Evolutionary conservation across 2,329 filamentous ascomycete genomes (phyloP).

Genomic region (Penicillium sclerotiorum): DNA sequence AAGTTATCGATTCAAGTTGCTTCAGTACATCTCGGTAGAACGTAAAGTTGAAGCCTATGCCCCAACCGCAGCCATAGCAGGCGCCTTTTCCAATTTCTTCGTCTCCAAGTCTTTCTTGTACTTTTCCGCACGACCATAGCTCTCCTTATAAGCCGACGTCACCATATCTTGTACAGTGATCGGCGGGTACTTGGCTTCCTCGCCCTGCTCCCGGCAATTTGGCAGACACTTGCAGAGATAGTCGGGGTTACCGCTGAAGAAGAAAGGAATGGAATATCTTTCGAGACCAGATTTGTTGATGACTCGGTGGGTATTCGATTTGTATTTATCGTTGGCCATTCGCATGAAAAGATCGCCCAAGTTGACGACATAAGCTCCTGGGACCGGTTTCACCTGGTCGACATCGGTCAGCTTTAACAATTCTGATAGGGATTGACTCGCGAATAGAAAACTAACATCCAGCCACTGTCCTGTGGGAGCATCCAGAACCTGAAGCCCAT

Average conservation of each 20-base stretch:
- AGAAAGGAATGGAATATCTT: constrained; percentile 47
- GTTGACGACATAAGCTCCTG: constrained; percentile 36
- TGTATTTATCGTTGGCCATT: constrained; percentile 47
- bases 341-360: constrained; percentile 45
- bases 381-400: constrained; percentile 27
- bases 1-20: too few species aligned
- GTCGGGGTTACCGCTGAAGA: constrained; percentile 49
- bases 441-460: constrained; percentile 23
- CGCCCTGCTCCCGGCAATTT: constrained; percentile 41
- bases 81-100: constrained; percentile 16
- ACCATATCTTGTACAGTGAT: constrained; percentile 49
- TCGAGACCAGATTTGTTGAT: constrained; percentile 45
- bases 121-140: constrained; percentile 47
- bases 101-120: constrained; percentile 41
- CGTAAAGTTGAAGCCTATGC: constrained; percentile 11
- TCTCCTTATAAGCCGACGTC: constrained; percentile 44
- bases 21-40: too few species aligned
- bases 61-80: constrained; percentile 16
- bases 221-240: constrained; percentile 48
- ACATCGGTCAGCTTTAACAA: background rate
- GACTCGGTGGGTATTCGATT: constrained; percentile 46
- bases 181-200: constrained; percentile 43
- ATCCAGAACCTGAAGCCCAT: constrained; percentile 41
- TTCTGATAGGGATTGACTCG: background rate
- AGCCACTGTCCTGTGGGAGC: constrained; percentile 33